Base-by-base conservation (phyloP, 495 filamentous ascomycete species). In the Ascodesmis nigricans region DNA sequence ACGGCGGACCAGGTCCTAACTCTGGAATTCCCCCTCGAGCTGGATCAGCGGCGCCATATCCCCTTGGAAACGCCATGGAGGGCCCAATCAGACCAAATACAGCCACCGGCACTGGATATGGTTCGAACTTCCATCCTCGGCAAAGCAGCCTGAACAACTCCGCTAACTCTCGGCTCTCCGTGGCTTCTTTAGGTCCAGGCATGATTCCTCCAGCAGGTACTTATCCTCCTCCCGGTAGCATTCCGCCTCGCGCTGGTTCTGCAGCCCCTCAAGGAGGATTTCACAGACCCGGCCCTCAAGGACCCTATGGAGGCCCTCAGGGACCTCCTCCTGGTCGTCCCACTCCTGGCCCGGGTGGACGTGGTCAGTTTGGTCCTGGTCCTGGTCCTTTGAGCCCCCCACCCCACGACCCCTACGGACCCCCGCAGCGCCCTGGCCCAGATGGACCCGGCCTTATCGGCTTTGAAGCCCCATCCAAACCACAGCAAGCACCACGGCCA, bases 141-240 rank as follows among this genome's bases (percentile, higher is more conserved):
- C 23, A 6, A 6, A n/a, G 23, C 6, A n/a, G n/a, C n/a, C n/a
- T n/a, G n/a, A n/a, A n/a, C n/a, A n/a, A 39, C 18, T 33, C 28
- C 35, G 35, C 46, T 50, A 32, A 50, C 47, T 45, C 42, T 35
- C 47, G 32, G 25, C 31, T 40, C 22, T 43, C 45, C 39, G 42
- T 33, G 50, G 47, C 43, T 38, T 41, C 33, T 28, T 33, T 39
- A 11, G 51, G 47, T 11, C 33, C 43, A 17, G 47, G 38, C 23
- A 23, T 37, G 40, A 41, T 50, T 25, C 47, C 23, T n/a, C 47
- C 47, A 7, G 47, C 47, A 14, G 47, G 47, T 10, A 50, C 36
- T 26, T 50, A 50, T 33, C 46, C 42, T 24, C 38, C 9, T 31
- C 41, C 22, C 41, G 46, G 5, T 29, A 45, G 13, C 33, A 31